Percentiles rank a stretch among this genome's conserved stretches.
These are phyloP conservation scores for Ogataea trehalophila DNA, from an alignment of 805 yeast genomes.

Conservation along the genomic window DNA sequence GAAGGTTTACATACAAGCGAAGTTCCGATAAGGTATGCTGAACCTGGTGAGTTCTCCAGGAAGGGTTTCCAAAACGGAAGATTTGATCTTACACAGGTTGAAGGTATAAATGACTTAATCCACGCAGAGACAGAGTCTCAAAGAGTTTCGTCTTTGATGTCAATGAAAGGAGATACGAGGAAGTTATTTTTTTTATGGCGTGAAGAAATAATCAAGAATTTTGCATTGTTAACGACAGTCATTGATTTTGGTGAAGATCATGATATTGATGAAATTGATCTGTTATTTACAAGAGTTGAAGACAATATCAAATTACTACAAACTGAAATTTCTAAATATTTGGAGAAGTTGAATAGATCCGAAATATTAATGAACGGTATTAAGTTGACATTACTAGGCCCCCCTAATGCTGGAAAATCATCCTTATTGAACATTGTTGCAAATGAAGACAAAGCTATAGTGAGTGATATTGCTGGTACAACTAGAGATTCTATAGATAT, in stretches of 20 bases:
- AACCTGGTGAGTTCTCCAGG: slow-evolving; percentile 86
- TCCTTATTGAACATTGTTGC: slow-evolving; percentile 76
- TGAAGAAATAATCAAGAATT: slow-evolving; percentile 50
- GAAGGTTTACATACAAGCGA: slow-evolving; percentile 43
- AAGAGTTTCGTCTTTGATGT: slow-evolving; percentile 64
- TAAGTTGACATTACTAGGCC: slow-evolving; percentile 70
- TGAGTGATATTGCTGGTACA: slow-evolving; percentile 88
- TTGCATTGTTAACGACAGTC: slow-evolving; percentile 78
- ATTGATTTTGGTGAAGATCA: slow-evolving; percentile 96
- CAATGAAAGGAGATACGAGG: slow-evolving; percentile 68
- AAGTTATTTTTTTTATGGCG: slow-evolving; percentile 63
- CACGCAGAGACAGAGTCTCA: slow-evolving; percentile 94
- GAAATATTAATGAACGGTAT: slow-evolving; percentile 71
- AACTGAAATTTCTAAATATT: slow-evolving; percentile 39
- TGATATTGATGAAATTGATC: slow-evolving; percentile 61
- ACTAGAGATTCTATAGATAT: slow-evolving; percentile 86
- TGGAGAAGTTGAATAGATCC: slow-evolving; percentile 46
- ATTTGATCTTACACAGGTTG: slow-evolving; percentile 83
- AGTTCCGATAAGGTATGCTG: slow-evolving; percentile 68
- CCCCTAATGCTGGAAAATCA: slow-evolving; percentile 96
- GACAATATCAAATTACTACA: slow-evolving; percentile 37
- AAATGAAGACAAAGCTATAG: slow-evolving; percentile 80
- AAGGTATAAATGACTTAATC: slow-evolving; percentile 82
- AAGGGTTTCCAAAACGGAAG: slow-evolving; percentile 83
- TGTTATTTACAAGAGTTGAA: slow-evolving; percentile 48